Evolutionary conservation across 352 stramenopile species (phyloP).

Genomic region (Pythium biforme): DNA sequence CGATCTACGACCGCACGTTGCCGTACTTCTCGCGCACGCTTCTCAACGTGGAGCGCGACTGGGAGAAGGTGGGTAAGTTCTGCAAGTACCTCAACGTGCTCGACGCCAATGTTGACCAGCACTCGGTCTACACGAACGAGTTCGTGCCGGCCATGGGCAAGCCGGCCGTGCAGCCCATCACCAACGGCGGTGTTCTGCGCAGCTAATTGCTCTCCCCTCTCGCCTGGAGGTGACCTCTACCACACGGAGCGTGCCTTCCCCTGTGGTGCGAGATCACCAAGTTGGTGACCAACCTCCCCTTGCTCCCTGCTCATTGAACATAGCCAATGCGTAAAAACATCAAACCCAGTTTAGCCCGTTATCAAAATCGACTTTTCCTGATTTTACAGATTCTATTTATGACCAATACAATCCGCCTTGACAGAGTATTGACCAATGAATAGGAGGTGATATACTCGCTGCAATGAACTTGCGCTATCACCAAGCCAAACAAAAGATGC

Average conservation of each 20-base stretch:
- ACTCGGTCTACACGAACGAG: conserved; percentile 57
- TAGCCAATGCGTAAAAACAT: background rate
- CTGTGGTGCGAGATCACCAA: no score
- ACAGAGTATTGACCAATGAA: background rate
- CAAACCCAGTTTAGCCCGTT: background rate
- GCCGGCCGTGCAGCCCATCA: conserved; percentile 38
- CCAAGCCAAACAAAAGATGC: background rate
- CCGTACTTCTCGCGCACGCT: conserved; percentile 55
- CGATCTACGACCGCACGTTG: conserved; percentile 50
- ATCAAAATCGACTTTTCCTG: background rate
- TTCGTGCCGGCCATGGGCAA: conserved; percentile 52
- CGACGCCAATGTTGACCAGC: conserved; percentile 42
- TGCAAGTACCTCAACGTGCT: conserved; percentile 56
- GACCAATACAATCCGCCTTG: background rate
- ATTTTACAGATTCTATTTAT: background rate
- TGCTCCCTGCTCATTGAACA: background rate
- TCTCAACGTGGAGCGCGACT: conserved; percentile 49
- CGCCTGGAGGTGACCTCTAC: background rate
- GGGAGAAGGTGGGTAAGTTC: conserved; percentile 53
- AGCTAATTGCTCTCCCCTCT: conserved; percentile 13
- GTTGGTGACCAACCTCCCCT: background rate
- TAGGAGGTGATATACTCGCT: background rate
- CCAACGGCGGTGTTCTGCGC: conserved; percentile 37
- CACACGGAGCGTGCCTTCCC: background rate
- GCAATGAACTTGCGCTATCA: background rate